These are phyloP conservation scores for Erythrobasidium hasegawianum DNA, from an alignment of 1,284 basidiomycete genomes.

Conservation along the genomic window DNA sequence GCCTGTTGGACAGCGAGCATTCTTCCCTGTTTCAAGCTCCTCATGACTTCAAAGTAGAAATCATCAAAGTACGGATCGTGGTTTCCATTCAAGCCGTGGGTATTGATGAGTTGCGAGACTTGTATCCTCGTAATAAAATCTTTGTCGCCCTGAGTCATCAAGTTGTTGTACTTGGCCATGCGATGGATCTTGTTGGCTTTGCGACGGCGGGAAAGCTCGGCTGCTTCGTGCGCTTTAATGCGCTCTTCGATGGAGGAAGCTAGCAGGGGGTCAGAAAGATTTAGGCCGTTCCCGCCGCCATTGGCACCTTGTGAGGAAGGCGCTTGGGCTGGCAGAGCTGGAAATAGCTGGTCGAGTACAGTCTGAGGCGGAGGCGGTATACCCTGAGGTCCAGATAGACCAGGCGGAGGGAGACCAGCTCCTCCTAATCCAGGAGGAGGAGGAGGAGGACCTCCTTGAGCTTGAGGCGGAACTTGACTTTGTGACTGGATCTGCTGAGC, in stretches of 20 bases:
- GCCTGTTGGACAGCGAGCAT: slow-evolving; percentile 59
- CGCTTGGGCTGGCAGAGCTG: slow-evolving; percentile 7
- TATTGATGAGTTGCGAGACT: slow-evolving; percentile 83
- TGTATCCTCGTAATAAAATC: slow-evolving; percentile 99
- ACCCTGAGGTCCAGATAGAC: background rate
- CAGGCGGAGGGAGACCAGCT: no score
- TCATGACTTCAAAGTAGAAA: slow-evolving; percentile 87
- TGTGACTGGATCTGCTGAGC: slow-evolving; percentile 44
- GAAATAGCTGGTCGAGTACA: slow-evolving; percentile 24
- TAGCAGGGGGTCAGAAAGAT: background rate
- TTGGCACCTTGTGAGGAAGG: no score
- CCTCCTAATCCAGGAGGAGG: no score
- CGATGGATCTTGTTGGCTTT: slow-evolving; percentile 79
- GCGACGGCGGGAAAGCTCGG: slow-evolving; percentile 73
- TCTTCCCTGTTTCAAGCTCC: slow-evolving; percentile 64
- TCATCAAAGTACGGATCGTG: slow-evolving; percentile 96
- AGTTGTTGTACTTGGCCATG: slow-evolving; percentile 93
- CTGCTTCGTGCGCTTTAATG: slow-evolving; percentile 57
- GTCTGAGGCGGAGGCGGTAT: background rate
- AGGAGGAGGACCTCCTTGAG: no score
- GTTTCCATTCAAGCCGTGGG: slow-evolving; percentile 52
- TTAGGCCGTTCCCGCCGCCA: slow-evolving; percentile 9
- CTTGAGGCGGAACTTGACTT: no score
- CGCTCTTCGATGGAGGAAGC: slow-evolving; percentile 16
- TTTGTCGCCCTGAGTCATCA: slow-evolving; percentile 99